Percentiles rank a stretch among this genome's conserved stretches.
Conservation (phyloP, 805 yeast species). For the Torulaspora gathmanii region DNA sequence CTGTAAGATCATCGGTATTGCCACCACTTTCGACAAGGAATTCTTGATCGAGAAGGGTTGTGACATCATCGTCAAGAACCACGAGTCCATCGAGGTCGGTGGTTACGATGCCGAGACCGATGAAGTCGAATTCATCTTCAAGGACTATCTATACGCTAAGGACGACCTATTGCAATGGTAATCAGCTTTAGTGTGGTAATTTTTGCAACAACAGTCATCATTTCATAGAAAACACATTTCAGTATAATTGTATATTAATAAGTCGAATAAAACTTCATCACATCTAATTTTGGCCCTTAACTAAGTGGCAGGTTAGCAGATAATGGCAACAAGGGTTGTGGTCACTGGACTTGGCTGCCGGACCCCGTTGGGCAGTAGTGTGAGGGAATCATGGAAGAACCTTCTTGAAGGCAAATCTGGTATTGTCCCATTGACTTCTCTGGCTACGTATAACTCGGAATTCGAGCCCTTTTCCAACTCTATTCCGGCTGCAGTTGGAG, state of each 20-base stretch:
- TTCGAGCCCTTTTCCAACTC: slow-evolving; percentile 40
- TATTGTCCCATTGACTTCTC: slow-evolving; percentile 46
- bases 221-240: slow-evolving; percentile 4
- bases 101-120: slow-evolving; percentile 46
- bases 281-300: not conserved
- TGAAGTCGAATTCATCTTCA: slow-evolving; percentile 37
- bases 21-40: slow-evolving; percentile 69
- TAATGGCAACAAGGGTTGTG: slow-evolving; percentile 56
- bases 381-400: slow-evolving; percentile 47
- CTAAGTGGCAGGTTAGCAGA: too few species aligned
- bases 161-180: slow-evolving; percentile 37
- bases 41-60: slow-evolving; percentile 73
- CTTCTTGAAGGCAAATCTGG: slow-evolving; percentile 55
- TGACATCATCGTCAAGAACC: slow-evolving; percentile 72
- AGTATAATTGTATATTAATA: slow-evolving; percentile 6
- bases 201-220: not conserved
- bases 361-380: slow-evolving; percentile 80
- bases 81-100: slow-evolving; percentile 55
- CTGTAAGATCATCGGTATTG: slow-evolving; percentile 76
- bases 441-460: slow-evolving; percentile 36
- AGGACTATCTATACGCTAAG: slow-evolving; percentile 39
- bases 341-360: slow-evolving; percentile 88
- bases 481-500: slow-evolving; percentile 61
- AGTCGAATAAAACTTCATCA: not conserved
- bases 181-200: slow-evolving; percentile 4